Percentiles rank a stretch among this genome's conserved stretches.
Evolutionary conservation across 306 rosid genomes (phyloP).

Genomic region (Pachyrhizus erosus): DNA sequence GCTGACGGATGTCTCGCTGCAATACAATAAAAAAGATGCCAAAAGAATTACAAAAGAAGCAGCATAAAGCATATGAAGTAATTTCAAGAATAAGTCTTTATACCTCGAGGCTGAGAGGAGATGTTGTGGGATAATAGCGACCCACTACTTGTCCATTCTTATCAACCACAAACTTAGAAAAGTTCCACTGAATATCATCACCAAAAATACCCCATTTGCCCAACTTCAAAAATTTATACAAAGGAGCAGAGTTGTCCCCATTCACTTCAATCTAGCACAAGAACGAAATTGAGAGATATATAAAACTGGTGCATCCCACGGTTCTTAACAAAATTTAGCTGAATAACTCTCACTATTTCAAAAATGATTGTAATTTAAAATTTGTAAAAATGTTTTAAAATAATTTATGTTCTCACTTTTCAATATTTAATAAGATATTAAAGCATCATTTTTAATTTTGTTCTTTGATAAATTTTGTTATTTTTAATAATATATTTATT

Average conservation of each 20-base stretch:
- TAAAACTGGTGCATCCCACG: neutral
- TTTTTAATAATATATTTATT: too few species aligned
- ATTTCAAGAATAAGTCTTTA: neutral
- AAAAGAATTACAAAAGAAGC: neutral
- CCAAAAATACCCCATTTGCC: conserved; percentile 73
- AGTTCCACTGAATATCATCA: conserved; percentile 85
- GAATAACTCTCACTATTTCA: too few species aligned
- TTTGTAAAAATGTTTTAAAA: too few species aligned
- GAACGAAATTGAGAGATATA: neutral
- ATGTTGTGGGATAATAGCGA: conserved; percentile 76
- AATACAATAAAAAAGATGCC: neutral
- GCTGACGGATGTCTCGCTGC: conserved; percentile 68
- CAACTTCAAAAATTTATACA: conserved; percentile 70
- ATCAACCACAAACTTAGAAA: conserved; percentile 69
- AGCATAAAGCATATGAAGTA: conserved; percentile 1
- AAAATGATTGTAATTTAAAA: too few species aligned
- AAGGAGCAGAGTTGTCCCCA: conserved; percentile 61
- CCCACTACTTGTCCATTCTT: conserved; percentile 65
- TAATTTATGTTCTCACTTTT: too few species aligned
- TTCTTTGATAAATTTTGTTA: too few species aligned
- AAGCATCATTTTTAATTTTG: too few species aligned
- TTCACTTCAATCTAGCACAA: conserved; percentile 72
- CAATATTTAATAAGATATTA: too few species aligned
- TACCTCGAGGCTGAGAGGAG: conserved; percentile 79
- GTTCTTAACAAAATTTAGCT: neutral